These are phyloP conservation scores for Aspergillus pseudoterreus DNA, from an alignment of 2,329 filamentous ascomycete species.

Conservation along the genomic window DNA sequence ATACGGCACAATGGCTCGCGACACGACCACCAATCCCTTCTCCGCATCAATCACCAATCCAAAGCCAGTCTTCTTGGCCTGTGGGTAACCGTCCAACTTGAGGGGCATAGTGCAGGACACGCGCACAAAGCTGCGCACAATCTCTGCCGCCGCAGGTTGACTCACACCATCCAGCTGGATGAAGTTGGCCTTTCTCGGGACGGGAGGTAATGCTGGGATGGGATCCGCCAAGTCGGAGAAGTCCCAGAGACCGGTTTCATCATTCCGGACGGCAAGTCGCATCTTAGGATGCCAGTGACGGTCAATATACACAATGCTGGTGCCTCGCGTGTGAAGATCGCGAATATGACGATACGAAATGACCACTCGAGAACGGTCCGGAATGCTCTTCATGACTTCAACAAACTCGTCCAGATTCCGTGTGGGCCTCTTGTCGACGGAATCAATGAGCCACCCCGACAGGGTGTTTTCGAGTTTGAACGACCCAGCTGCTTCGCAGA, in stretches of 20 bases:
- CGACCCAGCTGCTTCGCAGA: conserved; percentile 90
- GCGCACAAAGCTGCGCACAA: conserved; percentile 91
- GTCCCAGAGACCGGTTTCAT: conserved; percentile 88
- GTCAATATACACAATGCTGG: conserved; percentile 86
- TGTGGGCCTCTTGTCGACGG: conserved; percentile 86
- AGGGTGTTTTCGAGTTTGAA: conserved; percentile 91
- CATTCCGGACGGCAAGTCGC: conserved; percentile 87
- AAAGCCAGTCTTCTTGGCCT: conserved; percentile 90
- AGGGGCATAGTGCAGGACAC: conserved; percentile 90
- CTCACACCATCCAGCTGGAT: conserved; percentile 86
- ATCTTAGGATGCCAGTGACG: conserved; percentile 96
- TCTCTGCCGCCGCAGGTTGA: conserved; percentile 84
- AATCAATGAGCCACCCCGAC: conserved; percentile 90
- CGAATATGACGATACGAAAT: conserved; percentile 94
- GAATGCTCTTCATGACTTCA: conserved; percentile 82
- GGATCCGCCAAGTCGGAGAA: conserved; percentile 81
- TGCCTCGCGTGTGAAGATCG: conserved; percentile 91
- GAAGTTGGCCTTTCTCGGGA: conserved; percentile 78
- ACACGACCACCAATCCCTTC: conserved; percentile 91
- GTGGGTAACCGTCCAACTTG: conserved; percentile 96
- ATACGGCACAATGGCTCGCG: conserved; percentile 89
- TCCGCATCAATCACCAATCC: conserved; percentile 96
- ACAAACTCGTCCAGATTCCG: conserved; percentile 85
- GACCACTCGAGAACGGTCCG: conserved; percentile 76
- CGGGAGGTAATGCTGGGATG: conserved; percentile 68